Evolutionary conservation across 2,329 filamentous ascomycete species (phyloP).

Genomic region (Pseudogymnoascus sp.): DNA sequence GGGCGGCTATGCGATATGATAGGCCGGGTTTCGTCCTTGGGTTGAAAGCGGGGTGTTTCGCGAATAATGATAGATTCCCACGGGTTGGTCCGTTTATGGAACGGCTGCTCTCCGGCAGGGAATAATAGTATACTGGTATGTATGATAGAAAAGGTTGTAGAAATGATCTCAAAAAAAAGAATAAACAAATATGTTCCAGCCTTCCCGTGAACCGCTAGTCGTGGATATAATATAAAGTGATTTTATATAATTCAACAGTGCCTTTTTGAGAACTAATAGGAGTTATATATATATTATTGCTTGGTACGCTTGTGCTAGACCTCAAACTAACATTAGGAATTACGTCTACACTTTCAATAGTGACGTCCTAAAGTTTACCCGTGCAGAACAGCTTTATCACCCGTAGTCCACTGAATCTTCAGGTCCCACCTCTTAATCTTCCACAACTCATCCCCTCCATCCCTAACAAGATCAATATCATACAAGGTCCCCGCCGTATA

Average conservation of each 20-base stretch:
- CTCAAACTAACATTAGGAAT: no score
- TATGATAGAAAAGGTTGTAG: neutral
- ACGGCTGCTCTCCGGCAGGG: neutral
- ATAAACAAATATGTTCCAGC: neutral
- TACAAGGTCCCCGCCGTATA: constrained; percentile 29
- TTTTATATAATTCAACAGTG: neutral
- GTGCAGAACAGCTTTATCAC: constrained; percentile 20
- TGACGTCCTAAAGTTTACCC: neutral
- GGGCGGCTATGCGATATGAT: neutral
- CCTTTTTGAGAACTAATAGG: no score
- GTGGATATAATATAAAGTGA: neutral
- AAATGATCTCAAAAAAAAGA: neutral
- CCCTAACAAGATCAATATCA: constrained; percentile 28
- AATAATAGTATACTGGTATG: neutral
- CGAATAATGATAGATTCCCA: constrained; percentile 11
- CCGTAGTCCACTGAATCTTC: constrained; percentile 30
- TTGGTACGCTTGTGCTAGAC: no score
- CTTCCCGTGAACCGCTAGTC: neutral
- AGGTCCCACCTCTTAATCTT: constrained; percentile 31
- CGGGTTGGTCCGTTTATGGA: neutral
- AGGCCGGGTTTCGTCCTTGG: neutral
- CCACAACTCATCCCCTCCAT: constrained; percentile 30
- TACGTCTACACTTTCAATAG: no score
- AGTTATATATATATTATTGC: no score
- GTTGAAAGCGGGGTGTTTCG: neutral